Conservation (phyloP, 176 grass and related monocot species). For the Tillandsia fasciculata region DNA sequence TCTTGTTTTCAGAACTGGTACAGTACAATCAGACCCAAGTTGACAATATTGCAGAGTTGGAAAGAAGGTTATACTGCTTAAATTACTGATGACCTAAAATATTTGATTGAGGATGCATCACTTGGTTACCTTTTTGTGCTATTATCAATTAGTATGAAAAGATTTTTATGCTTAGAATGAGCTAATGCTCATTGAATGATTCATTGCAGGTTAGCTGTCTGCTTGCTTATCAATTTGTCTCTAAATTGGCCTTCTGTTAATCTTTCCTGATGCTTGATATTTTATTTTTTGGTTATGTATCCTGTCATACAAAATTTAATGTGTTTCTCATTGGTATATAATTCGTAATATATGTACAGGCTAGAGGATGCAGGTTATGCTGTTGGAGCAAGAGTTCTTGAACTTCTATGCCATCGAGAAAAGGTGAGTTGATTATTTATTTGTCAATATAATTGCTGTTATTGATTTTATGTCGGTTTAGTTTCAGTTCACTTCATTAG, state of each 20-base stretch:
- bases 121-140: no score
- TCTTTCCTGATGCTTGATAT: neutral
- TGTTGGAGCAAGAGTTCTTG: slow-evolving; percentile 90
- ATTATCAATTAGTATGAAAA: no score
- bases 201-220: no score
- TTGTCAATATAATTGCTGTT: neutral
- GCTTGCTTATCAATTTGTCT: neutral
- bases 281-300: neutral
- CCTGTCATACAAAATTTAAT: neutral
- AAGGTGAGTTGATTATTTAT: slow-evolving; percentile 37
- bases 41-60: slow-evolving; percentile 93
- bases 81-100: neutral
- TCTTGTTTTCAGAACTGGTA: slow-evolving; percentile 94
- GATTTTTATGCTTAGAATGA: no score
- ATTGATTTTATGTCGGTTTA: no score
- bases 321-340: neutral
- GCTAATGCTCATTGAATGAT: no score
- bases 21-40: slow-evolving; percentile 99
- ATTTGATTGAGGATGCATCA: no score
- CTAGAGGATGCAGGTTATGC: slow-evolving; percentile 95
- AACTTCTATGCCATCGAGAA: slow-evolving; percentile 92
- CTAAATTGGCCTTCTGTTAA: neutral
- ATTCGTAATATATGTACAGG: slow-evolving; percentile 23
- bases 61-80: slow-evolving; percentile 50
- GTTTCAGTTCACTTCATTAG: neutral